Percentiles rank a stretch among this genome's conserved stretches.
These are phyloP conservation scores for Trichoderma reesei DNA, from an alignment of 495 filamentous ascomycete species.

Conservation along the genomic window DNA sequence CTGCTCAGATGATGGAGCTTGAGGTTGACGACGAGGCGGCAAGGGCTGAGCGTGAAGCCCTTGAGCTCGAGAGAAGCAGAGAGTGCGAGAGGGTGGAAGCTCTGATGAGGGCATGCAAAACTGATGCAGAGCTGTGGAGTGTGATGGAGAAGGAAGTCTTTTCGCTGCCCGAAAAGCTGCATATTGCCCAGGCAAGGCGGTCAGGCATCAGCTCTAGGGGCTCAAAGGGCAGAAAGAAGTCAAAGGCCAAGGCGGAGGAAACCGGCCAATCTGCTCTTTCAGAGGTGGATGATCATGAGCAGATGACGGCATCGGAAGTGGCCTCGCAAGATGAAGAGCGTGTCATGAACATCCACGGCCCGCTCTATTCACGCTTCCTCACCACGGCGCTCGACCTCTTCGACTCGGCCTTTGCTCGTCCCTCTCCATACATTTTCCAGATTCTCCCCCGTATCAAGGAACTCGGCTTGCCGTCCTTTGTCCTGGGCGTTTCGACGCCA, in stretches of 20 bases:
- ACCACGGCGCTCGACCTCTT: conserved; percentile 54
- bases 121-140: conserved; percentile 62
- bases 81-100: conserved; percentile 37
- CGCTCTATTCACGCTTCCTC: conserved; percentile 58
- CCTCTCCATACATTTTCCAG: conserved; percentile 50
- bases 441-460: conserved; percentile 62
- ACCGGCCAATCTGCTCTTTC: neutral
- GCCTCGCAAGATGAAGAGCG: conserved; percentile 20
- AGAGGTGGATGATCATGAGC: conserved; percentile 2
- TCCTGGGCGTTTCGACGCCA: conserved; percentile 60
- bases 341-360: conserved; percentile 47
- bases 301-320: neutral
- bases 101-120: conserved; percentile 39
- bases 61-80: conserved; percentile 27
- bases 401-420: conserved; percentile 45
- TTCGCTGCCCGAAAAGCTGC: conserved; percentile 40
- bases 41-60: conserved; percentile 15
- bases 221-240: conserved; percentile 11
- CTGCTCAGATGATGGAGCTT: conserved; percentile 7
- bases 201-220: conserved; percentile 9
- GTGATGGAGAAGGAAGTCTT: conserved; percentile 63
- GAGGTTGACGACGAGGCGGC: conserved; percentile 11
- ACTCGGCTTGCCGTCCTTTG: conserved; percentile 57
- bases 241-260: neutral
- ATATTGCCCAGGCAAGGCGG: conserved; percentile 16